Conservation (phyloP, 176 grass and related monocot genomes). For the Rhynchospora breviuscula region DNA sequence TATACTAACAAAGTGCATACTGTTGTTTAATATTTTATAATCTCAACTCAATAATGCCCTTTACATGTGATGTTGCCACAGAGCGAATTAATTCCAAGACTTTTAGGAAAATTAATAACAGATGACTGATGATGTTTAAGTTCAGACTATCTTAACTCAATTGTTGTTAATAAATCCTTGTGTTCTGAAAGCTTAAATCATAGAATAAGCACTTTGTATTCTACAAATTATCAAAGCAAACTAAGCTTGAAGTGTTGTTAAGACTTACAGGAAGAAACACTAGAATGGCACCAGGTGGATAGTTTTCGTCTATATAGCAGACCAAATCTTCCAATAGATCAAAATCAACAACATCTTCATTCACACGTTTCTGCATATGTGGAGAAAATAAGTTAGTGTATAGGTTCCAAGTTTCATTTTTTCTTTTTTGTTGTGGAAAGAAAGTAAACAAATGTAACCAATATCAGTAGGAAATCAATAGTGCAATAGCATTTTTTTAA, state of each 20-base stretch:
- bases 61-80: not conserved
- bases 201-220: not conserved
- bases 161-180: not conserved
- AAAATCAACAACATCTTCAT: constrained; percentile 97
- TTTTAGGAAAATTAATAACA: not conserved
- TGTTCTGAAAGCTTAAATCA: not conserved
- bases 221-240: not conserved
- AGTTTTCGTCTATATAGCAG: constrained; percentile 85
- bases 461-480: not conserved
- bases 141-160: too few relatives aligned
- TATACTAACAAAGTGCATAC: not conserved
- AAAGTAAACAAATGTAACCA: not conserved
- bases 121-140: not conserved
- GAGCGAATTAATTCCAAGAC: constrained; percentile 13
- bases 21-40: not conserved
- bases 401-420: not conserved
- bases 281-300: constrained; percentile 68
- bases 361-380: constrained; percentile 60
- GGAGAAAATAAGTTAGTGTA: not conserved
- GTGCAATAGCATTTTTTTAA: not conserved
- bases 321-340: constrained; percentile 96
- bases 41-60: not conserved
- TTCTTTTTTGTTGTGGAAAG: not conserved
- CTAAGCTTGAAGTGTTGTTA: constrained; percentile 28
- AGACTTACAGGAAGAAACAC: constrained; percentile 91